A percentile compares a stretch with the other conserved stretches of the same genome.
These are phyloP conservation scores for Colletotrichum sp. DNA, from an alignment of 2,329 filamentous ascomycete genomes.

Conservation along the genomic window DNA sequence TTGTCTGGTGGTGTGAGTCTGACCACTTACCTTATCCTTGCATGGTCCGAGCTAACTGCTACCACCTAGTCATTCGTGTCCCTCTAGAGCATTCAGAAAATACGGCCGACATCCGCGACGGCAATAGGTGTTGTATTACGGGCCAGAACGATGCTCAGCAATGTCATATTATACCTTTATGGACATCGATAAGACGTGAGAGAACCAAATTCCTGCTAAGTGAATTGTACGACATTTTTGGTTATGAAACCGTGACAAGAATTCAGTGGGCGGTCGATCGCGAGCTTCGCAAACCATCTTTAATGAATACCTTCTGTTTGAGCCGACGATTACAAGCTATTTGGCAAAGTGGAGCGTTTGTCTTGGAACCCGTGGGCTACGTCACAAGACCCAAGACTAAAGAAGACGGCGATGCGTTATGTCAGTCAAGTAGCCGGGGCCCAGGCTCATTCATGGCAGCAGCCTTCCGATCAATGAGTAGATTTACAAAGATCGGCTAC, in stretches of 20 bases:
- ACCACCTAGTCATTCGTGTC: background rate
- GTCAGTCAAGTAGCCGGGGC: background rate
- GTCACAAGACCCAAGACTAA: background rate
- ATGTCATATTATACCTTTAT: background rate
- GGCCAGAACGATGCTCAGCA: background rate
- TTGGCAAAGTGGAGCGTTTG: background rate
- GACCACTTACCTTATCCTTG: background rate
- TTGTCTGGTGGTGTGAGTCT: background rate
- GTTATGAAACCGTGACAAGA: background rate
- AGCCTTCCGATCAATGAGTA: background rate
- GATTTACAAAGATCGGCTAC: too few species aligned
- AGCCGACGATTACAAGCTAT: background rate
- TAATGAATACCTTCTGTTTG: background rate
- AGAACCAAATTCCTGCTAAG: background rate
- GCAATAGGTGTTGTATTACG: background rate
- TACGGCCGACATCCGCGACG: background rate
- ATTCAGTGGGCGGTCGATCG: too few species aligned
- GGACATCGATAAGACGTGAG: background rate
- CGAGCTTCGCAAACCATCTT: background rate
- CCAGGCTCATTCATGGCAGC: background rate
- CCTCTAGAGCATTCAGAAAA: background rate
- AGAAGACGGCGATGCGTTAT: background rate
- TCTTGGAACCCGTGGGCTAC: background rate
- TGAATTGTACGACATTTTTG: fast-evolving
- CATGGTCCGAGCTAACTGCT: background rate